Evolutionary conservation across 1,284 basidiomycete species (phyloP), one percentile per base, ranked within the genome.

Genomic region (Coniferiporia sulphurascens): DNA sequence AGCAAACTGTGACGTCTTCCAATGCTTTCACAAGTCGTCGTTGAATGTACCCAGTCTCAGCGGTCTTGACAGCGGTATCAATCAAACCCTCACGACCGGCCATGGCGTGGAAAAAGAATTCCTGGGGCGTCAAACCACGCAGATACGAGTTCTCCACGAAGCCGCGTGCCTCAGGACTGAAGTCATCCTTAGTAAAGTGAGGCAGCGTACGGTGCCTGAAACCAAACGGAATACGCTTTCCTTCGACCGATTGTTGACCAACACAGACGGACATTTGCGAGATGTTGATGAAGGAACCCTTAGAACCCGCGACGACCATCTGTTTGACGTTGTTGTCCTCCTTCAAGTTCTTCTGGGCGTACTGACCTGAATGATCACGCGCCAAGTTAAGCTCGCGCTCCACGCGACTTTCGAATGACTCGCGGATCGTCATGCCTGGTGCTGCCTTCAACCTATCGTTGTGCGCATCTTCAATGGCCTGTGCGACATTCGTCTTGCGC

Each of bases 51-150:
- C 97, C 97, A 0, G 97, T 99, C 76, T 99, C 97, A 52, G 97
- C 97, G 6, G 97, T 99, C 79, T 99, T 99, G 75, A 99, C 95
- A 34, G 97, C 97, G 1, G 97, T 99, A 82, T 99, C 97, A 68
- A 99, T 98, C 56, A 99, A 77, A 82, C 97, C 97, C 74, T 99
- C 97, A 69, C 97, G 90, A 78, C 97, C 97, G 68, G 96, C 96
- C 97, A 99, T 99, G 58, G 97, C 97, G 76, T 99, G 97, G 87
- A 99, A 99, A 83, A 99, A 99, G 82, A 95, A 99, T 71, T 99
- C 97, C 68, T 98, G 95, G 0, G 97, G 95, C 0, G 96, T 99
- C 63, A 99, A 73, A 52, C 97, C 97, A 65, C 96, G 90, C 34
- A 99, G 80, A 70, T 99, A 99, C n/a, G 97, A 99, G 73, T 99